Base-by-base conservation (phyloP, 495 filamentous ascomycete species). In the Lasiosphaeria hispida region DNA sequence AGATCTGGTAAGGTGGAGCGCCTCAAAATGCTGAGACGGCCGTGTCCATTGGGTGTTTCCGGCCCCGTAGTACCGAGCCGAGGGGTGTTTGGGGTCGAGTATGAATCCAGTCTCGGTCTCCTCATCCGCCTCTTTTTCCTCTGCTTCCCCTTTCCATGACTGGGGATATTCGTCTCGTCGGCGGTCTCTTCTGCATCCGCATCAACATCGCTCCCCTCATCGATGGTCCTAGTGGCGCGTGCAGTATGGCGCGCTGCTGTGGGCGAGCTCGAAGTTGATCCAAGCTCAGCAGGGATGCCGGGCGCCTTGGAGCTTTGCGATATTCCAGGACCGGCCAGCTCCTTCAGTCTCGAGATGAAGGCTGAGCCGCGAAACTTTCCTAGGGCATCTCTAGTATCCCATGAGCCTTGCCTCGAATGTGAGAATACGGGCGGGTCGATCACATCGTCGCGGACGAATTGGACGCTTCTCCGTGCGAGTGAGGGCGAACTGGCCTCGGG, bases 151-250 rank as follows among this genome's bases (percentile, higher is more conserved):
- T 53, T 72, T 4, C 65, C 63, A 41, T 76, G 68, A 36, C 81
- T 82, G 9, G 72, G 76, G 7, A 71, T 73, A 39, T 73, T 63
- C 17, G 64, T 68, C 57, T 86, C 83, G 47, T 81, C 82, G 7
- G 78, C 78, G 13, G 81, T 92, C 64, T 89, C 86, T 64, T 91
- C 88, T 9, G 86, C 88, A 70, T 92, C 88, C 4, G 88, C 88
- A 73, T 91, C 88, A 6, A 66, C 70, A 63, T 86, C 86, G 53
- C 85, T 86, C 1, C 87, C 83, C 61, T 88, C 86, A 42, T 82
- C 72, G 36, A 82, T 67, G 3, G 80, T 78, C 40, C 83, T 77
- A 18, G 82, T 69, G 11, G 70, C 52, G 14, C 76, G 68, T 4
- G 63, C 56, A 10, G 68, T 50, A 23, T 73, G 68, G 37, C 76